phyloP scores from a whole-genome alignment of 129 eudicot species.

The Ambrosia trifida region DNA sequence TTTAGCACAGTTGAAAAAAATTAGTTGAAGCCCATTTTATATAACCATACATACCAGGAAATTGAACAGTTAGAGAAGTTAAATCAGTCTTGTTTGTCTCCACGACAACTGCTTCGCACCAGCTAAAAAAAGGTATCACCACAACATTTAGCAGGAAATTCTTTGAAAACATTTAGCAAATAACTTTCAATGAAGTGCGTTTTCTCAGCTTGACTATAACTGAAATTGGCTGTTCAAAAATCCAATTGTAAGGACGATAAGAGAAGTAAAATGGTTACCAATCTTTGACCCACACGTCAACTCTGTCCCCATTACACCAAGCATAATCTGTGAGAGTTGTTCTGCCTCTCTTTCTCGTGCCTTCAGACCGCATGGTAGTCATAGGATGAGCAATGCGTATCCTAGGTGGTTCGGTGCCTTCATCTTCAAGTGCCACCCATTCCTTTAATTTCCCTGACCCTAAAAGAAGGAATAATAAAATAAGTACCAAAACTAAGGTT shows the following conservation, averaged over 20 bases:
- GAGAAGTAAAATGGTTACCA: conserved; percentile 51
- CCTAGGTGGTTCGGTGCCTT: conserved; percentile 53
- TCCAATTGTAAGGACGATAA: background rate
- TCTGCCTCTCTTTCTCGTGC: conserved; percentile 82
- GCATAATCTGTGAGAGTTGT: conserved; percentile 54
- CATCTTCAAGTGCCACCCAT: conserved; percentile 38
- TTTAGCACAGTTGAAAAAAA: background rate
- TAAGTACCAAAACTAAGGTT: background rate
- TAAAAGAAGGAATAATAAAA: conserved; percentile 27
- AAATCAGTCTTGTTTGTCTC: conserved; percentile 69
- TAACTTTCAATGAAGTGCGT: background rate
- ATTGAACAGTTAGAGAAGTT: conserved; percentile 58
- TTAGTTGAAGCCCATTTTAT: background rate
- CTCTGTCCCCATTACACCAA: conserved; percentile 84
- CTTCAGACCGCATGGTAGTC: conserved; percentile 54
- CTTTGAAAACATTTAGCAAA: background rate
- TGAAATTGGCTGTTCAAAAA: background rate
- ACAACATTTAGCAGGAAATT: background rate
- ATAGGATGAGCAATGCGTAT: conserved; percentile 70
- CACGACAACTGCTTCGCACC: conserved; percentile 83
- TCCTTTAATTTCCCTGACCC: conserved; percentile 56
- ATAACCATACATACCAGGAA: conserved; percentile 60
- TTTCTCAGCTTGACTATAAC: background rate
- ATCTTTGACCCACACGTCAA: conserved; percentile 79
- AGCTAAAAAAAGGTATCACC: conserved; percentile 48